Percentiles rank a stretch among this genome's conserved stretches.
phyloP scores from a whole-genome alignment of 2,329 filamentous ascomycete species.

The Pestalotiopsis sp. region DNA sequence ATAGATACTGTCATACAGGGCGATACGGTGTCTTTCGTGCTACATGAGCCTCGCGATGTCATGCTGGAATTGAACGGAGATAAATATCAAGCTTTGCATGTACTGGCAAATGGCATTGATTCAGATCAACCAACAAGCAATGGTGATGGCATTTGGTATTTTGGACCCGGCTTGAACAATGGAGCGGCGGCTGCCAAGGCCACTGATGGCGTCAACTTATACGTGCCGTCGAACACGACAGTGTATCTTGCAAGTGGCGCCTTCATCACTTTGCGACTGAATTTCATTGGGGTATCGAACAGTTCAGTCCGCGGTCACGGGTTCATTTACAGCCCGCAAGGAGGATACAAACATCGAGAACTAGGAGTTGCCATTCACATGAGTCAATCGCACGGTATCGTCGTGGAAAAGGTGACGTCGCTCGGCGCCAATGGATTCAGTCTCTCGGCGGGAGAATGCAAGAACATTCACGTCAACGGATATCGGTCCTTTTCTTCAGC shows the following conservation, averaged over 20 bases:
- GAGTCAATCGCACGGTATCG: not conserved
- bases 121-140: not conserved
- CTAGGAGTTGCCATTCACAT: not conserved
- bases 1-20: not conserved
- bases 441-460: not conserved
- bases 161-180: not conserved
- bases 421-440: not conserved
- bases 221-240: not conserved
- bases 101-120: not conserved
- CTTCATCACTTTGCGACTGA: not conserved
- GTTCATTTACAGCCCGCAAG: not conserved
- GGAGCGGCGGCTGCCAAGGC: not conserved
- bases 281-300: not conserved
- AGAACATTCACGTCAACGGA: not conserved
- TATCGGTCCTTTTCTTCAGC: not conserved
- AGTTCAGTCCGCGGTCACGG: not conserved
- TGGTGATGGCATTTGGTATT: not conserved
- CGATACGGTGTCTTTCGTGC: not conserved
- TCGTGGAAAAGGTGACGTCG: not conserved
- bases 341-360: not conserved
- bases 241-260: not conserved
- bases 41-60: not conserved
- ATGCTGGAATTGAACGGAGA: slow-evolving; percentile 1
- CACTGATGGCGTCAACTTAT: not conserved
- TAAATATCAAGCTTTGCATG: not conserved